A percentile compares a stretch with the other conserved stretches of the same genome.
Evolutionary conservation across 1,139 yeast species (phyloP).

Genomic region (Candida frijolesensis): DNA sequence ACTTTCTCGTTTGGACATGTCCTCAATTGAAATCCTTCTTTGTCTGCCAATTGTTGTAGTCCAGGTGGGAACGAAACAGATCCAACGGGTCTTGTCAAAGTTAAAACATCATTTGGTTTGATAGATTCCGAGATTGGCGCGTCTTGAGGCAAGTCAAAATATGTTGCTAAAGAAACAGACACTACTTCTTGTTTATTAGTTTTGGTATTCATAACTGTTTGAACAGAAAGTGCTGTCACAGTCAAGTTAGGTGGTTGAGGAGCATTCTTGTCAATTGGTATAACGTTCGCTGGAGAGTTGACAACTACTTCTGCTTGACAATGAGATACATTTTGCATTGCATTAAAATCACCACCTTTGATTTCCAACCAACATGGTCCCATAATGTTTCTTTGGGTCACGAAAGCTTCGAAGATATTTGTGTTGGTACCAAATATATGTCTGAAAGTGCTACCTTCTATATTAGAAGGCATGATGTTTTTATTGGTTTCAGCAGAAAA

Average conservation of each 20-base stretch:
- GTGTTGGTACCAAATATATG: slow-evolving; percentile 82
- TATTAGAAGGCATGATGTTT: slow-evolving; percentile 57
- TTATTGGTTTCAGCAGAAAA: slow-evolving; percentile 59
- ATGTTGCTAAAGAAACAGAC: slow-evolving; percentile 76
- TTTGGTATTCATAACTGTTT: slow-evolving; percentile 72
- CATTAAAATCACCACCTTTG: slow-evolving; percentile 58
- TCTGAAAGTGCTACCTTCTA: slow-evolving; percentile 75
- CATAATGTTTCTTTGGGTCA: slow-evolving; percentile 80
- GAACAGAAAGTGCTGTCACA: slow-evolving; percentile 73
- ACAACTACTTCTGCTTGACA: slow-evolving; percentile 76
- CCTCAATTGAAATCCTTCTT: slow-evolving; percentile 51
- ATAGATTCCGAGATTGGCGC: slow-evolving; percentile 59
- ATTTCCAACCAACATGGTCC: slow-evolving; percentile 97
- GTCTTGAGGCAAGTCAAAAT: slow-evolving; percentile 69
- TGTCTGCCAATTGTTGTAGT: slow-evolving; percentile 57
- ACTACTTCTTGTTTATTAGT: slow-evolving; percentile 85
- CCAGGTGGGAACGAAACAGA: slow-evolving; percentile 72
- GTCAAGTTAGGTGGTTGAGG: slow-evolving; percentile 65
- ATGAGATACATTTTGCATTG: slow-evolving; percentile 72
- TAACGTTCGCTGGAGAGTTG: slow-evolving; percentile 48
- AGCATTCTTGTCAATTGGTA: slow-evolving; percentile 51
- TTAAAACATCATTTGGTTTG: slow-evolving; percentile 58
- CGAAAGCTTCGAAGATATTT: slow-evolving; percentile 81
- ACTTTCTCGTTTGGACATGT: slow-evolving; percentile 74
- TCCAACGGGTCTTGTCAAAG: slow-evolving; percentile 77